A percentile compares a stretch with the other conserved stretches of the same genome.
phyloP scores from a whole-genome alignment of 768 basidiomycete species.

The Saitozyma sp. region DNA sequence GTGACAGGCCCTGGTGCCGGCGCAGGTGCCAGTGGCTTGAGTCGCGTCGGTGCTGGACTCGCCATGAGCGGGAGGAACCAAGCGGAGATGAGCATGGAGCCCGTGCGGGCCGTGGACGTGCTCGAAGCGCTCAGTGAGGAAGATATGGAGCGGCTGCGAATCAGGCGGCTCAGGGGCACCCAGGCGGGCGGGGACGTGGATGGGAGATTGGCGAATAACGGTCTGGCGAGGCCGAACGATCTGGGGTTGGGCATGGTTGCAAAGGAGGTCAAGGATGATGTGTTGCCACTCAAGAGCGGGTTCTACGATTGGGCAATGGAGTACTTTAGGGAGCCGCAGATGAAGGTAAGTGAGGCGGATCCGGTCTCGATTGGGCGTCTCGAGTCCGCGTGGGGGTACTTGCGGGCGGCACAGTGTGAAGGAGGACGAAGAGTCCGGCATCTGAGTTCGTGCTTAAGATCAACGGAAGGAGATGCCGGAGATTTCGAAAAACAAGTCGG shows the following conservation, averaged over 20 bases:
- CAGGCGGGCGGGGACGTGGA: slow-evolving; percentile 47
- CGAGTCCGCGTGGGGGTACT: no score
- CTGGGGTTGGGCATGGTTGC: slow-evolving; percentile 53
- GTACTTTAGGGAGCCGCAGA: slow-evolving; percentile 97
- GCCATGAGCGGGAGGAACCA: slow-evolving; percentile 8
- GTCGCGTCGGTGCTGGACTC: slow-evolving; percentile 5
- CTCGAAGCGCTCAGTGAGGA: slow-evolving; percentile 89
- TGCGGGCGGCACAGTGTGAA: no score
- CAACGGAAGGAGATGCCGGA: no score
- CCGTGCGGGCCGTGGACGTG: slow-evolving; percentile 63
- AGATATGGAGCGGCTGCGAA: slow-evolving; percentile 85
- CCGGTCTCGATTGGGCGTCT: no score
- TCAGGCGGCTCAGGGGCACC: slow-evolving; percentile 59
- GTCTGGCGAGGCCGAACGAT: slow-evolving; percentile 54
- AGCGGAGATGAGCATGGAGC: slow-evolving; percentile 7
- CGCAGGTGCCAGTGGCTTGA: not conserved
- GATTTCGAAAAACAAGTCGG: not conserved
- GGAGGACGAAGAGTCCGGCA: no score
- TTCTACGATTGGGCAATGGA: slow-evolving; percentile 97
- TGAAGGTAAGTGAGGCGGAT: slow-evolving; percentile 68
- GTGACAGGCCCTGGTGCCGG: not conserved
- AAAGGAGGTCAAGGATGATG: slow-evolving; percentile 69
- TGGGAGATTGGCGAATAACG: slow-evolving; percentile 54
- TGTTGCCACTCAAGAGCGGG: slow-evolving; percentile 82
- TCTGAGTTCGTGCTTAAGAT: no score